phyloP scores from a whole-genome alignment of 352 stramenopile species.

The Phytophthora nicotianae region DNA sequence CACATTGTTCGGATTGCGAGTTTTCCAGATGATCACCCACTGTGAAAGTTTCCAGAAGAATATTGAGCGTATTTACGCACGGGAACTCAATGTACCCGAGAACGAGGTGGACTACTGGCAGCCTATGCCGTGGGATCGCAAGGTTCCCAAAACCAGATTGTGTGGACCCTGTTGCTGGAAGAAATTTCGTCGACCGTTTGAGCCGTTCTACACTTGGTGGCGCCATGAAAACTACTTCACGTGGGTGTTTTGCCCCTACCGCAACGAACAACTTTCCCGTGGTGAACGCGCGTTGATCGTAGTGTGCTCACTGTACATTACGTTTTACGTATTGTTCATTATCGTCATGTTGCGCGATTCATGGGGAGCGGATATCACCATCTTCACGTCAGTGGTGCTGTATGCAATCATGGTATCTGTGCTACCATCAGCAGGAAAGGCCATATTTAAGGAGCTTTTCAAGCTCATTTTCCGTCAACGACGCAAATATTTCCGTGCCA shows the following conservation, averaged over 20 bases:
- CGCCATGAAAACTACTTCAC: constrained; percentile 83
- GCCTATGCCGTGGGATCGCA: constrained; percentile 72
- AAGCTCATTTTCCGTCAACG: constrained; percentile 78
- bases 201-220: constrained; percentile 82
- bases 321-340: constrained; percentile 78
- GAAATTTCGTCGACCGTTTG: constrained; percentile 63
- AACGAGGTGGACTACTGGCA: constrained; percentile 80
- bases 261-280: constrained; percentile 62
- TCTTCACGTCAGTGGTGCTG: constrained; percentile 48
- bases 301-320: constrained; percentile 74
- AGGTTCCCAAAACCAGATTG: constrained; percentile 67
- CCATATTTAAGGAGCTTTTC: constrained; percentile 81
- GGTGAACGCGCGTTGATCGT: constrained; percentile 69
- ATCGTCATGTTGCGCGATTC: constrained; percentile 66
- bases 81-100: constrained; percentile 56
- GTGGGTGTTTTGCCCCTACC: constrained; percentile 74
- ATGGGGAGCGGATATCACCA: constrained; percentile 39
- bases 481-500: constrained; percentile 68
- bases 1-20: constrained; percentile 55
- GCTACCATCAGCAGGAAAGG: constrained; percentile 61
- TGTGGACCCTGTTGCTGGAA: constrained; percentile 72
- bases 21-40: constrained; percentile 65
- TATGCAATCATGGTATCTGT: constrained; percentile 62
- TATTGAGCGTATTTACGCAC: constrained; percentile 62
- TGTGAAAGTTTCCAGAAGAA: constrained; percentile 69